These are phyloP conservation scores for Clarkia xantiana DNA, from an alignment of 345 rosid genomes.

Conservation along the genomic window DNA sequence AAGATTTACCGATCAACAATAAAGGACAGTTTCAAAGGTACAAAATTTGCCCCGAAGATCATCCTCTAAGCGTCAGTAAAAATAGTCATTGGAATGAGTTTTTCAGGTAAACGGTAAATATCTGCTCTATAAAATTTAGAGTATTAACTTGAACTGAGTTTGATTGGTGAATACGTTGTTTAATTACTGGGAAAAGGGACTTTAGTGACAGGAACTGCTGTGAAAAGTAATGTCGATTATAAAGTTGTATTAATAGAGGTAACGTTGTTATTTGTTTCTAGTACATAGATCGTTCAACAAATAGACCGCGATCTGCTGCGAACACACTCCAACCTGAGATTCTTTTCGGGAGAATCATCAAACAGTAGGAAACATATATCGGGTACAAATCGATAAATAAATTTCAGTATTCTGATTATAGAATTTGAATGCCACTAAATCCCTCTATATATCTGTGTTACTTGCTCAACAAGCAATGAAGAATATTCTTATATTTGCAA, in stretches of 20 bases:
- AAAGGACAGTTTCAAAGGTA: constrained; percentile 44
- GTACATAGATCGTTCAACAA: constrained; percentile 55
- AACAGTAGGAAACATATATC: constrained; percentile 42
- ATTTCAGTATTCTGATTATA: not conserved
- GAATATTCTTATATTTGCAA: constrained; percentile 53
- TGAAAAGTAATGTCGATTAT: no score
- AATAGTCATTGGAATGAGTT: constrained; percentile 50
- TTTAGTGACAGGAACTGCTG: no score
- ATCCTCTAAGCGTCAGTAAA: constrained; percentile 51
- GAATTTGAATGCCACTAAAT: not conserved
- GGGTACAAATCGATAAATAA: constrained; percentile 21
- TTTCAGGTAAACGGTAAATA: constrained; percentile 35
- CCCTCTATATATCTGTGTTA: no score
- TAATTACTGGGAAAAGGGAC: no score
- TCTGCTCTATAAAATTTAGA: no score
- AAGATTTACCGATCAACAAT: constrained; percentile 17
- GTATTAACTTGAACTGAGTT: no score
- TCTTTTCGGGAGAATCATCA: constrained; percentile 45
- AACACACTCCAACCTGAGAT: constrained; percentile 55
- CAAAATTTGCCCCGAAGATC: constrained; percentile 53
- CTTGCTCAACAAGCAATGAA: constrained; percentile 48
- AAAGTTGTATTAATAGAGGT: no score
- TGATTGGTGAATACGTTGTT: no score
- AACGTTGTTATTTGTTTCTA: constrained; percentile 14
- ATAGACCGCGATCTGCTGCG: constrained; percentile 60